Conservation (phyloP, 768 basidiomycete species). For the Amanita fuliginea region DNA sequence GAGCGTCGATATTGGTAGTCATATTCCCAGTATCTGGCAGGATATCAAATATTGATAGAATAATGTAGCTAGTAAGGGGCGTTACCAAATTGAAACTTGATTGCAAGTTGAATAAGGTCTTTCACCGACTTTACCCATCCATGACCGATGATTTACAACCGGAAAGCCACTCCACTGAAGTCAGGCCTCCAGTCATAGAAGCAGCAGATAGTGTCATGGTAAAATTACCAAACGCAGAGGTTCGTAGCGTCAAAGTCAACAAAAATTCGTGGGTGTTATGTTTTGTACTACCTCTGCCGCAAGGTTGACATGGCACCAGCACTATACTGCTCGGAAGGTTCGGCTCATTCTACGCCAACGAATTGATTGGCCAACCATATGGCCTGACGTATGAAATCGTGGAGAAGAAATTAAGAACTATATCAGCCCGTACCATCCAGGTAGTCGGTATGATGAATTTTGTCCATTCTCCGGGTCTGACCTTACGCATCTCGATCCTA, state of each 20-base stretch:
- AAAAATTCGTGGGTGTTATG: slow-evolving; percentile 48
- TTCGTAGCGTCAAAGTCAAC: slow-evolving; percentile 65
- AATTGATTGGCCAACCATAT: slow-evolving; percentile 74
- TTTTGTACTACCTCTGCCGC: not conserved
- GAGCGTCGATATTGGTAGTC: slow-evolving; percentile 16
- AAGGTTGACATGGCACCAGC: slow-evolving; percentile 25
- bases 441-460: slow-evolving; percentile 59
- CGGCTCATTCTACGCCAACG: slow-evolving; percentile 70
- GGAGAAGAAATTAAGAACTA: slow-evolving; percentile 52
- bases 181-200: slow-evolving; percentile 32
- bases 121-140: not conserved
- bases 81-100: not conserved
- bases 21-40: slow-evolving; percentile 11
- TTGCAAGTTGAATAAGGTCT: not conserved
- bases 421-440: slow-evolving; percentile 54
- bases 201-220: slow-evolving; percentile 72
- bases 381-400: slow-evolving; percentile 84
- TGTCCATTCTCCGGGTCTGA: not conserved
- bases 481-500: slow-evolving; percentile 3
- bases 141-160: not conserved
- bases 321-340: slow-evolving; percentile 72
- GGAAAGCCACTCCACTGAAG: not conserved
- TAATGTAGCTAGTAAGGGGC: not conserved
- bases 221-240: slow-evolving; percentile 67
- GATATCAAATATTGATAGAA: not conserved